These are phyloP conservation scores for Fragosphaeria purpurea DNA, from an alignment of 2,329 filamentous ascomycete species.

Conservation along the genomic window DNA sequence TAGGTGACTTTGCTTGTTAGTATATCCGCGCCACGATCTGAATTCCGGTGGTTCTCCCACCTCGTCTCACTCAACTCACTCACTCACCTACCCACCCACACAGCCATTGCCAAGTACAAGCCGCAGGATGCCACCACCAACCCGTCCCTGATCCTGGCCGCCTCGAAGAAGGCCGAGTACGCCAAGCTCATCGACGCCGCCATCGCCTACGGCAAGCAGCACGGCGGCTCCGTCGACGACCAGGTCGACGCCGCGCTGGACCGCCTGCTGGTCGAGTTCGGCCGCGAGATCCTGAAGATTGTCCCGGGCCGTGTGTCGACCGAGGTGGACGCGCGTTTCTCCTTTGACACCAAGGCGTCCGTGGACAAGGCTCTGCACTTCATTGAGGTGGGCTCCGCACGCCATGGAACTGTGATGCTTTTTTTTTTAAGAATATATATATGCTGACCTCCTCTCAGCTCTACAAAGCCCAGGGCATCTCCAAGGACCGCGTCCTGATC, in stretches of 20 bases:
- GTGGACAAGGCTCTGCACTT: conserved; percentile 95
- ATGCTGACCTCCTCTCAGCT: conserved; percentile 45
- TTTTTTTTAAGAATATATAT: not conserved
- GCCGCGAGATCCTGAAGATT: conserved; percentile 93
- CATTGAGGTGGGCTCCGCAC: conserved; percentile 60
- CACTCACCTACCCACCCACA: not conserved
- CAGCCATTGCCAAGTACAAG: conserved; percentile 98
- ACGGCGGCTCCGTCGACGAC: conserved; percentile 58
- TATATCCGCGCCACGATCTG: conserved; percentile 19
- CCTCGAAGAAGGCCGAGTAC: conserved; percentile 97
- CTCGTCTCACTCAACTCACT: not conserved
- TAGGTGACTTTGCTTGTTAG: conserved; percentile 71
- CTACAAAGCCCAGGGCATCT: conserved; percentile 84
- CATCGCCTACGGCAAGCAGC: conserved; percentile 73
- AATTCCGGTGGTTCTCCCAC: not conserved
- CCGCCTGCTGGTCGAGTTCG: conserved; percentile 92
- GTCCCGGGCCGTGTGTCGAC: conserved; percentile 98
- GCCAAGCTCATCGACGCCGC: conserved; percentile 82
- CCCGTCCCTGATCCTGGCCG: conserved; percentile 95
- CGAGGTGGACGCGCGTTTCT: conserved; percentile 92
- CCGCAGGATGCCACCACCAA: conserved; percentile 99
- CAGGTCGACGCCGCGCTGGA: conserved; percentile 88
- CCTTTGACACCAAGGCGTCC: conserved; percentile 86
- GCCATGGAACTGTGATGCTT: too few relatives aligned
- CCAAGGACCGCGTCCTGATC: conserved; percentile 92